Conservation (phyloP, 805 yeast species). For the Yarrowia bubula region DNA sequence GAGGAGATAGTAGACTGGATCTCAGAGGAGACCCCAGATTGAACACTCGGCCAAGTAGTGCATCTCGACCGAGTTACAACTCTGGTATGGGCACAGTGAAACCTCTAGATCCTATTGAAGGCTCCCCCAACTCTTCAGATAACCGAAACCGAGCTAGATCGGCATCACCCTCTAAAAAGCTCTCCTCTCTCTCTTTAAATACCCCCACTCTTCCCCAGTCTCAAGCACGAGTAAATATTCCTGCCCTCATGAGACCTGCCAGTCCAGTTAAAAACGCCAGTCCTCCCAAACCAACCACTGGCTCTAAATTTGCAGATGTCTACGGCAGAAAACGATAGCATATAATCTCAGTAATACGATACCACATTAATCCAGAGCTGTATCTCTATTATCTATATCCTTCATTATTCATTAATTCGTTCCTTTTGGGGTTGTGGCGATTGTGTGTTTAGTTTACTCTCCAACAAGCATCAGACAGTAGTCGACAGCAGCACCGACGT, state of each 20-base stretch:
- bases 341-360: not conserved
- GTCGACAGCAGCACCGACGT: conserved; percentile 73
- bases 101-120: conserved; percentile 12
- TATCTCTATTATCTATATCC: conserved; percentile 1
- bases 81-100: not conserved
- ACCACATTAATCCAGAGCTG: not conserved
- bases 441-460: not conserved
- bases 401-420: conserved; percentile 1
- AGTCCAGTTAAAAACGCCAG: conserved; percentile 12
- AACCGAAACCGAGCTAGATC: not conserved
- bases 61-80: not conserved
- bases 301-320: conserved; percentile 13
- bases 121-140: not conserved
- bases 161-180: not conserved
- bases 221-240: conserved; percentile 8
- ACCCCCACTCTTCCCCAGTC: conserved; percentile 3
- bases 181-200: not conserved
- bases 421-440: not conserved
- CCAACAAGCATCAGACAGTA: conserved; percentile 43
- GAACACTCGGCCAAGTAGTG: not conserved
- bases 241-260: conserved; percentile 14
- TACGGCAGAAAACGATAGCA: conserved; percentile 5
- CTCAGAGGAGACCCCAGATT: not conserved
- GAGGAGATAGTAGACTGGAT: not conserved
- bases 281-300: conserved; percentile 3